These are phyloP conservation scores for Macrophomina phaseolina DNA, from an alignment of 2,329 filamentous ascomycete genomes.

Conservation along the genomic window DNA sequence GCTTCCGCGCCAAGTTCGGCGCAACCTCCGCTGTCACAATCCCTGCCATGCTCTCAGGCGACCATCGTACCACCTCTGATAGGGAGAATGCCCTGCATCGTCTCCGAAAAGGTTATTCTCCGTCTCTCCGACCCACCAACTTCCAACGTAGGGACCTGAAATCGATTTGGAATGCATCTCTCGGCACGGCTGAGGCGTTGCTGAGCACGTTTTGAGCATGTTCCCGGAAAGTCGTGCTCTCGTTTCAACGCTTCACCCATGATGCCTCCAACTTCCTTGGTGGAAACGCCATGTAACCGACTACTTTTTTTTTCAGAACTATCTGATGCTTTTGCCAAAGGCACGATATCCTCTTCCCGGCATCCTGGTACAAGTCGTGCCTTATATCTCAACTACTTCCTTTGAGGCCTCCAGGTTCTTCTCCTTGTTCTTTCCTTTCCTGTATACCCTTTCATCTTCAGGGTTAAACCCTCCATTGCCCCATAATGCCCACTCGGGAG, in stretches of 20 bases:
- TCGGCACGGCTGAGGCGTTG: background rate
- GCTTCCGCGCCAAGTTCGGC: background rate
- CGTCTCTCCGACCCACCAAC: background rate
- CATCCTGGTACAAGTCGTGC: background rate
- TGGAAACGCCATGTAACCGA: background rate
- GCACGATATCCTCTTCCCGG: no score
- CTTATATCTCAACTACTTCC: constrained; percentile 20
- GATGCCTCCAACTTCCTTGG: no score
- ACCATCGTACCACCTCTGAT: background rate
- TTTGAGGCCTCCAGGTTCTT: constrained; percentile 1
- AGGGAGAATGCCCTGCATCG: constrained; percentile 4
- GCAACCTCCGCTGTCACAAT: constrained; percentile 5
- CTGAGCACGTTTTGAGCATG: constrained; percentile 6
- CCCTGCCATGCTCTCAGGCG: background rate
- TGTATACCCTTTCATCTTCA: constrained; percentile 82
- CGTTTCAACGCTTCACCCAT: background rate
- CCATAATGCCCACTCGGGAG: constrained; percentile 94
- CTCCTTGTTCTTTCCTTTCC: constrained; percentile 72
- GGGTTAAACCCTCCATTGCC: constrained; percentile 95
- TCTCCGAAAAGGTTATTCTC: background rate
- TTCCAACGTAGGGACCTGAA: constrained; percentile 17
- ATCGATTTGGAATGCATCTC: constrained; percentile 2
- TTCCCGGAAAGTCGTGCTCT: background rate
- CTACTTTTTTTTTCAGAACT: no score
- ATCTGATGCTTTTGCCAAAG: no score